Conservation (phyloP, 164 flowering plant species). For the Stephania yunnanensis region DNA sequence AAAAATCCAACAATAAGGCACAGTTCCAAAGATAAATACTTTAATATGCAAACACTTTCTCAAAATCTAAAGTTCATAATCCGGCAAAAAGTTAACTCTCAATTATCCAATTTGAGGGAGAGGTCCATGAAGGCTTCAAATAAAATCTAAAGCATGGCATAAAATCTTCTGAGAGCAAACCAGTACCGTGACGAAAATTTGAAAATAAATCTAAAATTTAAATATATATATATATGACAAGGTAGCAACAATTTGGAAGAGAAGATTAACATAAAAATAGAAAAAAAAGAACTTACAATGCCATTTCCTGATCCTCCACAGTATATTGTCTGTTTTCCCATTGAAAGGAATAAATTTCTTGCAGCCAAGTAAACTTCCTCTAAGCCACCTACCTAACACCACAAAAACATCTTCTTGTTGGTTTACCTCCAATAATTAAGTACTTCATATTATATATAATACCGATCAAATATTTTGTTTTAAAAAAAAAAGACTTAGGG, state of each 20-base stretch:
- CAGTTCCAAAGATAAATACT: too few species aligned
- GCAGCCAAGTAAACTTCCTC: constrained; percentile 73
- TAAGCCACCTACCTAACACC: constrained; percentile 76
- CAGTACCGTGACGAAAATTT: neutral
- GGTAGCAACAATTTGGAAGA: neutral
- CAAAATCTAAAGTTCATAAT: too few species aligned
- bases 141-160: neutral
- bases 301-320: constrained; percentile 94
- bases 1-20: too few species aligned
- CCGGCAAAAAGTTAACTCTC: neutral
- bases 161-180: neutral
- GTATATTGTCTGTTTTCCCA: constrained; percentile 74
- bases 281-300: constrained; percentile 43
- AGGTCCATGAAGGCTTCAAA: neutral
- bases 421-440: too few species aligned
- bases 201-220: neutral
- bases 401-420: neutral
- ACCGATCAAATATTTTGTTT: too few species aligned
- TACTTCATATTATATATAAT: too few species aligned
- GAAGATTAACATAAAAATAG: neutral
- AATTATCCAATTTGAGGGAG: neutral
- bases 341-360: constrained; percentile 60
- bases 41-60: too few species aligned
- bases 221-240: neutral
- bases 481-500: too few species aligned